These are phyloP conservation scores for Viridothelium virens DNA, from an alignment of 495 filamentous ascomycete genomes.

Conservation along the genomic window DNA sequence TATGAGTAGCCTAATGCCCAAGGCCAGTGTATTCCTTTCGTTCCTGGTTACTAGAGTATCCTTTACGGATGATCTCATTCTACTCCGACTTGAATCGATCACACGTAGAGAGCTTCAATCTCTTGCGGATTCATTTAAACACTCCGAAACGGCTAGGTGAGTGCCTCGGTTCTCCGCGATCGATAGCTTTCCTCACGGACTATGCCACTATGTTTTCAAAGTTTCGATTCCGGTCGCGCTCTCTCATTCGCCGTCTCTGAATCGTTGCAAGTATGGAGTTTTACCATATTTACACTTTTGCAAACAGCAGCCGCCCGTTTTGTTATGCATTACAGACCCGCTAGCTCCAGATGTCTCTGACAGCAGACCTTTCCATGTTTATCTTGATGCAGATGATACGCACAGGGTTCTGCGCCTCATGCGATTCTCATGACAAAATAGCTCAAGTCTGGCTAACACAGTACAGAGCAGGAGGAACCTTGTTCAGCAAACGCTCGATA, in stretches of 20 bases:
- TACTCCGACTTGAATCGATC: not conserved
- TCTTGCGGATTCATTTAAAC: not conserved
- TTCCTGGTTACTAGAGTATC: not conserved
- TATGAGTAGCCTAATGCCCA: not conserved
- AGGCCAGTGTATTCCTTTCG: not conserved
- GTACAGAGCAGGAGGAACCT: not conserved
- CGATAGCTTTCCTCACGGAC: not conserved
- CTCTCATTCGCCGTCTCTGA: not conserved
- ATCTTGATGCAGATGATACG: slow-evolving; percentile 3
- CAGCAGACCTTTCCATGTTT: not conserved
- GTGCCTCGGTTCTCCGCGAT: not conserved
- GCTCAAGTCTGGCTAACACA: not conserved
- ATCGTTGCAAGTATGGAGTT: slow-evolving; percentile 7
- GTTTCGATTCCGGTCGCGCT: not conserved
- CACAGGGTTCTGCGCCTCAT: not conserved
- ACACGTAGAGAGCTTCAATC: slow-evolving; percentile 1
- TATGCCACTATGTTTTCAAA: slow-evolving; percentile 4
- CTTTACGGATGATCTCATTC: not conserved
- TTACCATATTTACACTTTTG: not conserved
- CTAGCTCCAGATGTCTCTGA: not conserved
- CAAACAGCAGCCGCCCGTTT: slow-evolving; percentile 5
- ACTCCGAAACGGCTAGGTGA: not conserved
- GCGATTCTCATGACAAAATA: not conserved
- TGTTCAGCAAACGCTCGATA: not conserved
- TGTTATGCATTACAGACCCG: not conserved